Conservation (phyloP, 1,284 basidiomycete species). For the Phenoliferia sp. region DNA sequence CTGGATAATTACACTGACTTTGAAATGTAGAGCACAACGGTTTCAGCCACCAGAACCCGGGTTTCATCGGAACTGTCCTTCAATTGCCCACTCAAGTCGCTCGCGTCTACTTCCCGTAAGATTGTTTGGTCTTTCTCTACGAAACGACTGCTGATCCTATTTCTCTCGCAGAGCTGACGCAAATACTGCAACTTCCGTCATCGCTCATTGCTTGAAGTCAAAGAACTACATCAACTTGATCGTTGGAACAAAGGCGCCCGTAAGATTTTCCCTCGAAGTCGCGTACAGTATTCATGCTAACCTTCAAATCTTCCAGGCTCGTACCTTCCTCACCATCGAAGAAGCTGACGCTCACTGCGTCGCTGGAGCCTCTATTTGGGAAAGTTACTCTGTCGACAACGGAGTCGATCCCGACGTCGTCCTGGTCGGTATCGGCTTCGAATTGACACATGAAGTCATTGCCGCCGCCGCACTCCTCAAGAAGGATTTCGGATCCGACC, state of each 20-base stretch:
- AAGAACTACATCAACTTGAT: conserved; percentile 81
- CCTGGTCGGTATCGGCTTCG: conserved; percentile 48
- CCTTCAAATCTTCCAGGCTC: conserved; percentile 6
- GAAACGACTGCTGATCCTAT: neutral
- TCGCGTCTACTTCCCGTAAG: conserved; percentile 69
- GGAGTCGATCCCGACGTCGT: conserved; percentile 51
- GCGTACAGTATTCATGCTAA: conserved; percentile 6
- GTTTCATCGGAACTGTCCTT: conserved; percentile 76
- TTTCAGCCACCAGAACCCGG: conserved; percentile 58
- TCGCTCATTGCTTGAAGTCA: conserved; percentile 73
- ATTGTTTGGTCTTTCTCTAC: too few species aligned
- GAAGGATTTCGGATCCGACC: conserved; percentile 39
- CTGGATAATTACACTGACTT: neutral
- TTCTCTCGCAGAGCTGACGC: conserved; percentile 57
- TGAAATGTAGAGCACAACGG: conserved; percentile 50
- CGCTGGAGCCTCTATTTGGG: conserved; percentile 46
- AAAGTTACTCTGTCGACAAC: conserved; percentile 46
- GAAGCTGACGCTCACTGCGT: conserved; percentile 43
- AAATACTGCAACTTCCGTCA: conserved; percentile 68
- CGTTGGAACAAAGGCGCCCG: conserved; percentile 66
- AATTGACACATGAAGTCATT: conserved; percentile 49
- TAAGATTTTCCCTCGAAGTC: neutral
- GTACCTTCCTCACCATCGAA: conserved; percentile 41
- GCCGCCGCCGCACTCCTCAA: conserved; percentile 37
- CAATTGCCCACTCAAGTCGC: conserved; percentile 67